phyloP scores from a whole-genome alignment of 2,329 filamentous ascomycete species.

The Alternaria viburni region DNA sequence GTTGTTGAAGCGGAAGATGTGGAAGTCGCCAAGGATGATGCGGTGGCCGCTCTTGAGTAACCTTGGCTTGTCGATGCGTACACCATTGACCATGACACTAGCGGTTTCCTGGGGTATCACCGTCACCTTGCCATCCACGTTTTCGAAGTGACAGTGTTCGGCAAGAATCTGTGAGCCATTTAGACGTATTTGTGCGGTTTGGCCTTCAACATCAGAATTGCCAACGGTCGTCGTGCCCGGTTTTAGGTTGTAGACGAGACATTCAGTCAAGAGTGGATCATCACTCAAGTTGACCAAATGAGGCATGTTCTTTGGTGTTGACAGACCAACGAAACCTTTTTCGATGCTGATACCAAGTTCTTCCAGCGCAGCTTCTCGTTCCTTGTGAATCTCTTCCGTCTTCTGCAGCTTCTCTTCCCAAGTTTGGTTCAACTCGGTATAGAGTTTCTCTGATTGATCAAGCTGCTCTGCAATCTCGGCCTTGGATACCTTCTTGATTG shows the following conservation, averaged over 20 bases:
- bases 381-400: conserved; percentile 97
- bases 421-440: conserved; percentile 95
- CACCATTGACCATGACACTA: conserved; percentile 96
- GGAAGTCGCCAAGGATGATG: conserved; percentile 95
- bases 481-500: conserved; percentile 94
- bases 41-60: conserved; percentile 90
- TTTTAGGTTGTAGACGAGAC: conserved; percentile 96
- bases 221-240: conserved; percentile 93
- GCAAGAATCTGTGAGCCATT: conserved; percentile 93
- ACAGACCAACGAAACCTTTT: conserved; percentile 94
- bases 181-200: conserved; percentile 83
- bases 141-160: conserved; percentile 94
- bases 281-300: conserved; percentile 94
- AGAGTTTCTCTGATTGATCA: conserved; percentile 93
- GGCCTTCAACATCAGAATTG: conserved; percentile 82
- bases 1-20: conserved; percentile 98
- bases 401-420: conserved; percentile 97
- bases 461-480: conserved; percentile 97
- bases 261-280: conserved; percentile 86
- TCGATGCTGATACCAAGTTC: conserved; percentile 98
- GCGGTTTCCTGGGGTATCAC: conserved; percentile 89
- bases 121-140: conserved; percentile 90
- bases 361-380: conserved; percentile 91
- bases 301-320: conserved; percentile 98
- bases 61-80: conserved; percentile 84